phyloP scores from a whole-genome alignment of 495 filamentous ascomycete genomes.

The Alectoria sarmentosa region DNA sequence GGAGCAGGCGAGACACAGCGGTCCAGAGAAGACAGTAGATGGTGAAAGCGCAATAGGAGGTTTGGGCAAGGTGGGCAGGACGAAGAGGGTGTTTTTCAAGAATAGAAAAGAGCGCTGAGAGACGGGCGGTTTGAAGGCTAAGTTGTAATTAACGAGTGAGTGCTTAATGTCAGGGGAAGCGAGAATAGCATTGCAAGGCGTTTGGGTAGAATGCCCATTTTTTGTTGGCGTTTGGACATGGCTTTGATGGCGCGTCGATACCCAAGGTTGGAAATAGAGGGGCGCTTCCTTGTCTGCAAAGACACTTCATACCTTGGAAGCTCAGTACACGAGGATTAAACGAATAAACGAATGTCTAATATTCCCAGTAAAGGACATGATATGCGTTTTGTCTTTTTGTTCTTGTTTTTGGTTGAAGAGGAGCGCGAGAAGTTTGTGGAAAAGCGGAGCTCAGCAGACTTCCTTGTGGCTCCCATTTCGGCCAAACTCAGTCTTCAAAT shows the following conservation, averaged over 20 bases:
- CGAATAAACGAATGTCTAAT: too few relatives aligned
- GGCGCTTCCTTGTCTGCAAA: not conserved
- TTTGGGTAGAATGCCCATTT: not conserved
- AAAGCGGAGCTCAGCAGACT: too few relatives aligned
- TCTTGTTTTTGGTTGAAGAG: too few relatives aligned
- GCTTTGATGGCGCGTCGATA: slow-evolving; percentile 6
- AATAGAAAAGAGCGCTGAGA: slow-evolving; percentile 6
- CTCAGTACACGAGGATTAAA: too few relatives aligned
- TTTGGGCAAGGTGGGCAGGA: slow-evolving; percentile 26
- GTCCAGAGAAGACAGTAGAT: slow-evolving; percentile 4
- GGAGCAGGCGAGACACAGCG: slow-evolving; percentile 21
- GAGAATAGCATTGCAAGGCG: not conserved
- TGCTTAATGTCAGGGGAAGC: not conserved
- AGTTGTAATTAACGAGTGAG: not conserved
- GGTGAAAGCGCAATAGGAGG: slow-evolving; percentile 12
- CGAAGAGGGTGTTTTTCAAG: slow-evolving; percentile 25
- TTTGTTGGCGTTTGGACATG: not conserved
- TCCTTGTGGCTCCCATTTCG: too few relatives aligned
- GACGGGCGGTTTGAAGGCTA: not conserved
- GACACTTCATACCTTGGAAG: too few relatives aligned
- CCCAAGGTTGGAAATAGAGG: not conserved
- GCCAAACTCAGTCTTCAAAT: too few relatives aligned
- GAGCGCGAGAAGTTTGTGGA: too few relatives aligned
- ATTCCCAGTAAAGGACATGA: too few relatives aligned
- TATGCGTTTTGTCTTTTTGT: too few relatives aligned